Base-by-base conservation (phyloP, 2,329 filamentous ascomycete species). In the Colletotrichum trifolii region DNA sequence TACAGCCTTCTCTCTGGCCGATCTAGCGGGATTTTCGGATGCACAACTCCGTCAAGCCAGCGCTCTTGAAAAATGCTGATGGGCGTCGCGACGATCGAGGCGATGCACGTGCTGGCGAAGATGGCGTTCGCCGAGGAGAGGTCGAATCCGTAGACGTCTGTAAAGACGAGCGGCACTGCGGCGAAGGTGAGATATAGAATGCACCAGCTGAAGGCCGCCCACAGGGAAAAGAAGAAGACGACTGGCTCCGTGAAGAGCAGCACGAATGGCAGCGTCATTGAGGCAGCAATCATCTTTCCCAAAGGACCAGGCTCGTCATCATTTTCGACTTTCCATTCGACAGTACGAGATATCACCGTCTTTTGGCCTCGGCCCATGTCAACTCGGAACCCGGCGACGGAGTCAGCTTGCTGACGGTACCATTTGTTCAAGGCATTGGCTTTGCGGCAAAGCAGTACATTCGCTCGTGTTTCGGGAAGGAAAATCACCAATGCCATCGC, bases 391-490 rank as follows among this genome's bases (percentile, higher is more conserved):
- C 39, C 56, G 12, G 57, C 58, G 9, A 40, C 5, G 12, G n/a
- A 5, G 8, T 78, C 73, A 75, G 97, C 93, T 3, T 93, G 82
- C 52, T 85, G 77, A 45, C 90, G 89, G 70, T 97, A 96, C 86
- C 92, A 97, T 50, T 82, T 77, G 73, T 97, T 97, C 60, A 97
- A 71, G 3, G 81, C 82, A 40, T 81, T 83, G 0, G 93, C 93
- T 74, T 94, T 96, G 9, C 87, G 84, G 8, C 89, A 91, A 7
- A 97, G 80, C 8, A 97, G 77, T 0, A 97, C 93, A 1, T 88
- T 91, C 0, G 91, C 93, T 8, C 94, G 82, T 3, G 92, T 97
- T 76, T 97, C 94, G 50, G 88, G 87, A 77, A 97, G 94, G 60
- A 93, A 86, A 4, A 91, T 54, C 9, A 86, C 82, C 33, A 96